Evolutionary conservation across 2,329 filamentous ascomycete genomes (phyloP).

Genomic region (Daldinia sp.): DNA sequence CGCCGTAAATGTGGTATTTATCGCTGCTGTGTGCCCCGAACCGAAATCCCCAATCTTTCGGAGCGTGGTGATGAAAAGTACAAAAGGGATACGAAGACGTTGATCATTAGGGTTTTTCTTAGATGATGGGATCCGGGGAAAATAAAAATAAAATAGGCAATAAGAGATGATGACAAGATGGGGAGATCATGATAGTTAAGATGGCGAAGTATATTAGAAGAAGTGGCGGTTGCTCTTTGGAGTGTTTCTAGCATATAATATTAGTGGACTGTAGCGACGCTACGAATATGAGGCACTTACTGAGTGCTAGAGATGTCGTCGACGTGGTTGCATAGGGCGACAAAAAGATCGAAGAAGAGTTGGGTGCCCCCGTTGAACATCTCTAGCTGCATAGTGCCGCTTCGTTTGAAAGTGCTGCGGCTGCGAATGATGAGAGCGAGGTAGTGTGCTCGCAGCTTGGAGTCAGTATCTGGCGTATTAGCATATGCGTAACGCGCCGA

Average conservation of each 20-base stretch:
- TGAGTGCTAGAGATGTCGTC: slow-evolving; percentile 69
- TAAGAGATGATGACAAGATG: slow-evolving; percentile 9
- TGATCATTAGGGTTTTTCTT: slow-evolving; percentile 41
- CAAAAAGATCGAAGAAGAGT: slow-evolving; percentile 93
- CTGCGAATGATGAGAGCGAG: slow-evolving; percentile 91
- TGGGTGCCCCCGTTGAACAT: slow-evolving; percentile 86
- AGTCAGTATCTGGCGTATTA: slow-evolving; percentile 88
- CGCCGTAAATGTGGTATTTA: slow-evolving; percentile 42
- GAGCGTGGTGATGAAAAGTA: slow-evolving; percentile 13
- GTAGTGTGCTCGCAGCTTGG: slow-evolving; percentile 90
- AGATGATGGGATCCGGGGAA: slow-evolving; percentile 12
- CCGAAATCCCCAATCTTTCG: slow-evolving; percentile 25
- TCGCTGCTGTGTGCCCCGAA: slow-evolving; percentile 29
- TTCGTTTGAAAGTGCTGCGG: slow-evolving; percentile 87
- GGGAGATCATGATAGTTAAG: neutral
- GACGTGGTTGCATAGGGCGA: slow-evolving; percentile 91
- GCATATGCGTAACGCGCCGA: slow-evolving; percentile 91
- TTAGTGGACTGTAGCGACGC: slow-evolving; percentile 25
- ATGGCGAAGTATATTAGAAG: slow-evolving; percentile 38
- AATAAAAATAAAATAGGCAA: slow-evolving; percentile 16
- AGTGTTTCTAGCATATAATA: slow-evolving; percentile 48
- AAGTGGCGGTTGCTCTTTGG: slow-evolving; percentile 57
- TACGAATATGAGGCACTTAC: slow-evolving; percentile 52
- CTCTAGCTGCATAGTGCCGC: slow-evolving; percentile 93
- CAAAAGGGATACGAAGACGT: slow-evolving; percentile 32